Evolutionary conservation across 2,329 filamentous ascomycete genomes (phyloP).

Genomic region (Alternaria viburni): DNA sequence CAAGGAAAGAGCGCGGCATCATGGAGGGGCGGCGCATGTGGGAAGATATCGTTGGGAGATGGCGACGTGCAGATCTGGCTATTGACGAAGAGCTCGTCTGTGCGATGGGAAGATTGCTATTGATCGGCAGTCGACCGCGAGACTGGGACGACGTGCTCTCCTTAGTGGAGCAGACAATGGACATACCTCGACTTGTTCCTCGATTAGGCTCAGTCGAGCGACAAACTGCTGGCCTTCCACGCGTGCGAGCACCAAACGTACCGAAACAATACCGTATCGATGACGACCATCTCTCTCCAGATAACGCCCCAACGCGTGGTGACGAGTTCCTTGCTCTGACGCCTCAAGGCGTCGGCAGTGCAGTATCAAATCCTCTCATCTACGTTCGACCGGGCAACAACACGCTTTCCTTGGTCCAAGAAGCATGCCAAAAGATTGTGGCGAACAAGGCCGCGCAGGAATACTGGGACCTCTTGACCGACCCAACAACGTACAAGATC

Average conservation of each 20-base stretch:
- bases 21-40: slow-evolving; percentile 76
- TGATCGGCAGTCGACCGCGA: slow-evolving; percentile 64
- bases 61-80: slow-evolving; percentile 71
- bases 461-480: slow-evolving; percentile 80
- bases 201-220: slow-evolving; percentile 42
- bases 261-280: slow-evolving; percentile 33
- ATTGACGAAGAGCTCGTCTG: slow-evolving; percentile 82
- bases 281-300: slow-evolving; percentile 36
- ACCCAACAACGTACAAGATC: slow-evolving; percentile 60
- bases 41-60: slow-evolving; percentile 78
- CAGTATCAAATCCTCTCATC: slow-evolving; percentile 39
- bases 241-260: slow-evolving; percentile 46
- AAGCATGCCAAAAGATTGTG: slow-evolving; percentile 66
- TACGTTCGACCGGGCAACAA: slow-evolving; percentile 59
- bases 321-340: slow-evolving; percentile 42
- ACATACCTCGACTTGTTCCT: slow-evolving; percentile 65
- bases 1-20: slow-evolving; percentile 56
- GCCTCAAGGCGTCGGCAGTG: slow-evolving; percentile 24
- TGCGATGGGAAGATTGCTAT: slow-evolving; percentile 80
- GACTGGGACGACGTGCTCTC: slow-evolving; percentile 76
- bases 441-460: slow-evolving; percentile 67
- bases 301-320: slow-evolving; percentile 28
- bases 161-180: slow-evolving; percentile 82
- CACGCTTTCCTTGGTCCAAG: slow-evolving; percentile 72
- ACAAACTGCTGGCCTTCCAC: slow-evolving; percentile 30